Evolutionary conservation across 164 flowering plant species (phyloP).

Genomic region (Sedum album): DNA sequence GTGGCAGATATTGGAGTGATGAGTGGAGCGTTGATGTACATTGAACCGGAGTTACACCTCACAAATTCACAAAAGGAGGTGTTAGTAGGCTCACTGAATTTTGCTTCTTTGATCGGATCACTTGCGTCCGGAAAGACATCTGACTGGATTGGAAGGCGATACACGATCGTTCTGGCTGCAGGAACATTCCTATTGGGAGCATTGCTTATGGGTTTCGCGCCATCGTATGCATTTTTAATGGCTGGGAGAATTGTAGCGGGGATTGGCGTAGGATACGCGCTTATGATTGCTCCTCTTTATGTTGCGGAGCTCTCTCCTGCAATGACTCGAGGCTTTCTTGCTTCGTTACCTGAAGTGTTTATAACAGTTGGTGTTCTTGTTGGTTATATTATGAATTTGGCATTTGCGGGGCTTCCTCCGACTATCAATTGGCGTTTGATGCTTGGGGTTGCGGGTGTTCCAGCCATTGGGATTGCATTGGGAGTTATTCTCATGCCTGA

Average conservation of each 20-base stretch:
- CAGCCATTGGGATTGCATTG: conserved; percentile 38
- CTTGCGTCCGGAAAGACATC: conserved; percentile 72
- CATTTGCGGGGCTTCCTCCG: conserved; percentile 31
- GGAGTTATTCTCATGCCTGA: conserved; percentile 72
- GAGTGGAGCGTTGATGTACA: conserved; percentile 73
- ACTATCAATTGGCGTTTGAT: conserved; percentile 65
- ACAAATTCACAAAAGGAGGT: conserved; percentile 42
- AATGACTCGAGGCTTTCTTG: conserved; percentile 54
- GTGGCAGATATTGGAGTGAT: conserved; percentile 63
- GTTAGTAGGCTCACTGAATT: conserved; percentile 53
- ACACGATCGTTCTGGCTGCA: conserved; percentile 66
- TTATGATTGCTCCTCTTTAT: conserved; percentile 81
- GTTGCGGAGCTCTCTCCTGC: conserved; percentile 77
- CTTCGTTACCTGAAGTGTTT: conserved; percentile 77
- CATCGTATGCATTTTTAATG: conserved; percentile 43
- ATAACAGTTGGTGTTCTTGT: conserved; percentile 60
- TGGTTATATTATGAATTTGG: conserved; percentile 59
- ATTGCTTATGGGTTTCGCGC: conserved; percentile 68
- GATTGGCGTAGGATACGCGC: conserved; percentile 75
- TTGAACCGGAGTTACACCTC: conserved; percentile 46
- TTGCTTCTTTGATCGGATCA: conserved; percentile 60
- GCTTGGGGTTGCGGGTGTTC: conserved; percentile 63
- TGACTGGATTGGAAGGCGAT: conserved; percentile 71
- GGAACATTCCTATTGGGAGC: conserved; percentile 63
- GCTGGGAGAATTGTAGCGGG: conserved; percentile 68